Evolutionary conservation across 257 asterid genomes (phyloP).

Genomic region (Solanum medicagineum): DNA sequence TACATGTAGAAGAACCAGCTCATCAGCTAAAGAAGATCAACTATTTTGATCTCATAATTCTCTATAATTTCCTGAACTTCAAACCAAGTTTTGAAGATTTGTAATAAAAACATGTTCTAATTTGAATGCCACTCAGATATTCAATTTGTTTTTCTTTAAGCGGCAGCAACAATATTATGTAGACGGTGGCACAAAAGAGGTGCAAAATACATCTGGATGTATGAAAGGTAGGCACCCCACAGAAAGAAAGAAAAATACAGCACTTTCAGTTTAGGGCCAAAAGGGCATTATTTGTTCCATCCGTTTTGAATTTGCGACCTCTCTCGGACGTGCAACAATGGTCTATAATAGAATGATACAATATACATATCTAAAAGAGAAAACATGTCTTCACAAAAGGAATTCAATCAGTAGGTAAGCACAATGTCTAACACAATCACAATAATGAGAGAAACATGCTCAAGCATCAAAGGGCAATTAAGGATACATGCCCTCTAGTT

Average conservation of each 20-base stretch:
- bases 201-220: not conserved
- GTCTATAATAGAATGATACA: not conserved
- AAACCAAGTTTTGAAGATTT: not conserved
- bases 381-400: not conserved
- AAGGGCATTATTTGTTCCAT: not conserved
- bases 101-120: not conserved
- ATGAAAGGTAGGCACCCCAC: not conserved
- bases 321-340: not conserved
- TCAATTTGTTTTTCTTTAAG: not conserved
- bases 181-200: not conserved
- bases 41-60: not conserved
- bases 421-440: not conserved
- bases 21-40: not conserved
- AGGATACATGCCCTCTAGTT: not conserved
- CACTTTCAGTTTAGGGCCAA: not conserved
- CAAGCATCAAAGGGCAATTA: not conserved
- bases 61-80: not conserved
- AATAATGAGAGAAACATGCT: not conserved
- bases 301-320: not conserved
- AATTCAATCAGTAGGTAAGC: not conserved
- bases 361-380: not conserved
- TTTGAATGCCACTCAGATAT: not conserved
- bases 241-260: not conserved
- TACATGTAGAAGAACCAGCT: not conserved
- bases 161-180: not conserved